A percentile compares a stretch with the other conserved stretches of the same genome.
Evolutionary conservation across 768 basidiomycete species (phyloP).

Genomic region (Mycena leptocephala): DNA sequence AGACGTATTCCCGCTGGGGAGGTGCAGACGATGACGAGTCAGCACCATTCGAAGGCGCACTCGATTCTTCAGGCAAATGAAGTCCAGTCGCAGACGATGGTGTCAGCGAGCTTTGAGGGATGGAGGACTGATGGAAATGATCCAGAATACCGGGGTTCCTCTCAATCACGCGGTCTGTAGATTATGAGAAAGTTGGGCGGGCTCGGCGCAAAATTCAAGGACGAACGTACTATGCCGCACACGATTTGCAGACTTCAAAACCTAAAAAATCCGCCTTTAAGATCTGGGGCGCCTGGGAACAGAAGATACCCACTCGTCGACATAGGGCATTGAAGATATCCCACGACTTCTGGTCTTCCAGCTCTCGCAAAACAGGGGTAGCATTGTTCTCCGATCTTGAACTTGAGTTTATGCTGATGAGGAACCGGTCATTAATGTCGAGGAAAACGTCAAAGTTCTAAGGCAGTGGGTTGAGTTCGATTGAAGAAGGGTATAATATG

Average conservation of each 20-base stretch:
- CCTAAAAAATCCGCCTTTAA: not conserved
- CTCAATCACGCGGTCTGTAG: not conserved
- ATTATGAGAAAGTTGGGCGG: not conserved
- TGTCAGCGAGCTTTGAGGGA: not conserved
- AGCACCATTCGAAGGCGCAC: not conserved
- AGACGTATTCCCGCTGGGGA: not conserved
- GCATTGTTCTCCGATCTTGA: not conserved
- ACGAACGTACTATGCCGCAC: not conserved
- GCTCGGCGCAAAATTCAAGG: not conserved
- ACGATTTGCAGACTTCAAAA: not conserved
- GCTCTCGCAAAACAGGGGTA: not conserved
- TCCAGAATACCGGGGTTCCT: not conserved
- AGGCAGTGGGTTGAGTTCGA: not conserved
- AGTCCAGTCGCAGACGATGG: not conserved
- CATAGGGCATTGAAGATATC: not conserved
- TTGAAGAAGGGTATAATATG: not conserved
- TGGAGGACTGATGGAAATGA: not conserved
- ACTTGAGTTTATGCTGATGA: no score
- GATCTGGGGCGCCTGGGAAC: not conserved
- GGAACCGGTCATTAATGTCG: no score
- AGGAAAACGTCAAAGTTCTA: no score
- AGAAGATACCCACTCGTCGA: not conserved
- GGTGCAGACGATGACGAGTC: not conserved
- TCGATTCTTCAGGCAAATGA: not conserved
- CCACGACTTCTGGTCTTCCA: not conserved